These are phyloP conservation scores for Boletus semigastroideus DNA, from an alignment of 1,284 basidiomycete genomes.

Conservation along the genomic window DNA sequence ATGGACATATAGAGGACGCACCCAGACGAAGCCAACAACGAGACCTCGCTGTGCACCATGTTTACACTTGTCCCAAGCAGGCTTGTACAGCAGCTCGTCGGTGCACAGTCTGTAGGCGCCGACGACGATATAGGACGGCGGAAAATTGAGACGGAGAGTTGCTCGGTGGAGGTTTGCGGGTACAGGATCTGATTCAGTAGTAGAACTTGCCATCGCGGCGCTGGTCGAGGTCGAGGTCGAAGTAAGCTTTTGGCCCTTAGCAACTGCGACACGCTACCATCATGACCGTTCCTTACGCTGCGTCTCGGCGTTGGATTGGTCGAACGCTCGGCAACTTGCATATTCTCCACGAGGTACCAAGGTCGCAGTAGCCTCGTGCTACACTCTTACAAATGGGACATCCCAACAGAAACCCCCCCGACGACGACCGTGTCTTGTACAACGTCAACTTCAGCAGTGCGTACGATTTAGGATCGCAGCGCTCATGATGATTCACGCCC, in stretches of 20 bases:
- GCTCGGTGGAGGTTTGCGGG: conserved; percentile 51
- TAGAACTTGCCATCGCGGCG: not conserved
- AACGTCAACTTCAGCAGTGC: conserved; percentile 21
- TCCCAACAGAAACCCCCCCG: not conserved
- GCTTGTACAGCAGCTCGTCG: conserved; percentile 59
- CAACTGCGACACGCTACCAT: not conserved
- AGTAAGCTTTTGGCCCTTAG: no score
- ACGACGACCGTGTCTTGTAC: not conserved
- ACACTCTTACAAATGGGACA: not conserved
- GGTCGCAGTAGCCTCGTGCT: not conserved
- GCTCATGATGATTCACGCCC: not conserved
- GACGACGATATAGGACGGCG: conserved; percentile 73
- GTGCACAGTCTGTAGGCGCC: conserved; percentile 72
- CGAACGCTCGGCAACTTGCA: not conserved
- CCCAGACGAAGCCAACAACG: conserved; percentile 66
- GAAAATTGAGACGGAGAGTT: conserved; percentile 59
- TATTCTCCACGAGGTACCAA: not conserved
- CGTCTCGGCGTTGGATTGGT: not conserved
- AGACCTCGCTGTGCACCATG: conserved; percentile 64
- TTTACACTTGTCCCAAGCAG: conserved; percentile 75
- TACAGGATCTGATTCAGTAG: conserved; percentile 24
- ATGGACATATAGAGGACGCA: conserved; percentile 36
- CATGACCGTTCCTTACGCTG: not conserved
- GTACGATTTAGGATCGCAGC: conserved; percentile 1
- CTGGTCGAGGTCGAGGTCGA: not conserved